A percentile compares a stretch with the other conserved stretches of the same genome.
These are phyloP conservation scores for Lizonia empirigonia DNA, from an alignment of 2,329 filamentous ascomycete genomes.

Conservation along the genomic window DNA sequence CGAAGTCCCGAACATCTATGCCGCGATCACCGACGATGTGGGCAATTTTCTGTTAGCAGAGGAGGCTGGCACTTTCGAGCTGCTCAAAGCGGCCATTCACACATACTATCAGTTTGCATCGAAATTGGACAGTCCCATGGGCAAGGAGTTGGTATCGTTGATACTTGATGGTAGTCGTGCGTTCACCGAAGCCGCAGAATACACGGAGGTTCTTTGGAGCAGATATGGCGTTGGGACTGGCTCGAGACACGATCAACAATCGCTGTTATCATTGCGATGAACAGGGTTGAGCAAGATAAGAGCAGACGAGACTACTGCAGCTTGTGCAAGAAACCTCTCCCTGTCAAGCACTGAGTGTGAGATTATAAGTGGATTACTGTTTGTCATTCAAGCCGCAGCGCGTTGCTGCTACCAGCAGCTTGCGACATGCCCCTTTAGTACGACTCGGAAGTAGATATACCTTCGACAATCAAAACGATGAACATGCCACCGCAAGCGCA, in stretches of 20 bases:
- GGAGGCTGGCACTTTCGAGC: not conserved
- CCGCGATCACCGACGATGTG: not conserved
- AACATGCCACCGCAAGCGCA: not conserved
- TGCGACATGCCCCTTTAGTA: too few species aligned
- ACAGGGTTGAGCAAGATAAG: too few species aligned
- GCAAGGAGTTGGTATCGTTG: not conserved
- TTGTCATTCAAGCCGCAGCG: too few species aligned
- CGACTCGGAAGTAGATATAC: not conserved
- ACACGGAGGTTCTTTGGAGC: not conserved
- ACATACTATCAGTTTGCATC: not conserved
- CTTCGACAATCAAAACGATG: not conserved
- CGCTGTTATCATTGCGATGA: not conserved
- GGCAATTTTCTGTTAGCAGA: not conserved
- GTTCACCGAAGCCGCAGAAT: not conserved
- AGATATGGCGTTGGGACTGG: not conserved
- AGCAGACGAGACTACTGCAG: too few species aligned
- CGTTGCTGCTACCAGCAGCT: too few species aligned
- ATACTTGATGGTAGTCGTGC: not conserved
- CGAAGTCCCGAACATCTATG: not conserved
- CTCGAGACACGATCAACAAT: not conserved
- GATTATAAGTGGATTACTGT: too few species aligned
- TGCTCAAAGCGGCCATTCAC: not conserved
- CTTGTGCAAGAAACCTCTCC: too few species aligned
- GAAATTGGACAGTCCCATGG: not conserved
- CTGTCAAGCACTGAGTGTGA: too few species aligned